phyloP scores from a whole-genome alignment of 1,139 yeast species.

The Yamadazyma blattariae region DNA sequence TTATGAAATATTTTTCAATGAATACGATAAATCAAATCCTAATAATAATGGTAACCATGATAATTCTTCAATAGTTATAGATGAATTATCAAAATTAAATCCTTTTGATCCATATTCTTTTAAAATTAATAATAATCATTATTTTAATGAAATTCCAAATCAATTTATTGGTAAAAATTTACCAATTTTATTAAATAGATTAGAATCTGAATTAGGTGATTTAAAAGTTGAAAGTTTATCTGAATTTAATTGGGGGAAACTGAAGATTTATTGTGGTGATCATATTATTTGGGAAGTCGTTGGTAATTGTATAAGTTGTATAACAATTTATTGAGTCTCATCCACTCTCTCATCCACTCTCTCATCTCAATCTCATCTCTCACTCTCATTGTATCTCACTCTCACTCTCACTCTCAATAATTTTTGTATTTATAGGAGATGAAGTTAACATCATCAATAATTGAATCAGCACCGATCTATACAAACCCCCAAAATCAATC shows the following conservation, averaged over 20 bases:
- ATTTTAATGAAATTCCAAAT: constrained; percentile 26
- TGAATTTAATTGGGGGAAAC: constrained; percentile 48
- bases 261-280: constrained; percentile 44
- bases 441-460: constrained; percentile 37
- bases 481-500: constrained; percentile 36
- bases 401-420: too few relatives aligned
- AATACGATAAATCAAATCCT: neutral
- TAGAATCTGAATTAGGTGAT: constrained; percentile 46
- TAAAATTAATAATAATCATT: constrained; percentile 26
- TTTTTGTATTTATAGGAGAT: too few relatives aligned
- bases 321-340: constrained; percentile 10
- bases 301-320: constrained; percentile 14
- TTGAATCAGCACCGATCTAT: constrained; percentile 30
- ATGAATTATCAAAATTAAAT: too few relatives aligned
- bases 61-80: neutral
- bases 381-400: too few relatives aligned
- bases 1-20: constrained; percentile 27
- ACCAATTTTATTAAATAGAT: constrained; percentile 48
- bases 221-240: constrained; percentile 28
- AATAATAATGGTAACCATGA: neutral
- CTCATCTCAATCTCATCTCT: too few relatives aligned
- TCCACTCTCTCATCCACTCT: neutral
- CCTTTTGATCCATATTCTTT: constrained; percentile 12
- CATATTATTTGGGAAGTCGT: constrained; percentile 55
- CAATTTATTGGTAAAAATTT: constrained; percentile 6